These are phyloP conservation scores for Scytalidium lignicola DNA, from an alignment of 2,329 filamentous ascomycete genomes.

Conservation along the genomic window DNA sequence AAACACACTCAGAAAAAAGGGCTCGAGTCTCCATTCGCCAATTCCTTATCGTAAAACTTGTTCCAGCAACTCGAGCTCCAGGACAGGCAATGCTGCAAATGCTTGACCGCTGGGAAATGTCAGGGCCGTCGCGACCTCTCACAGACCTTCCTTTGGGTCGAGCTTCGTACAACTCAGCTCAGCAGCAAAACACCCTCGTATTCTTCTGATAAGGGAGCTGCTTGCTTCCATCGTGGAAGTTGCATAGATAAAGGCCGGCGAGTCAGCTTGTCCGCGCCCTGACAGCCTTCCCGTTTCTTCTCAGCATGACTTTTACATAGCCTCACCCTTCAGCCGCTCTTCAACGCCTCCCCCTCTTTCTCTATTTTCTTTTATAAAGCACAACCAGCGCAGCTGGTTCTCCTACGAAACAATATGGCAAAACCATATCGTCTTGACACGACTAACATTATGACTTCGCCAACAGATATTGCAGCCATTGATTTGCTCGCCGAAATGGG, in stretches of 20 bases:
- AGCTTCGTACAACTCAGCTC: neutral
- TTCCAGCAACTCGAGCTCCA: neutral
- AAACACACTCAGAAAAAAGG: neutral
- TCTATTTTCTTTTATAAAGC: neutral
- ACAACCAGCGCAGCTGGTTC: no score
- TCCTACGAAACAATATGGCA: slow-evolving; percentile 8
- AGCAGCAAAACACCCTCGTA: neutral
- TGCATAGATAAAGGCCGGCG: neutral
- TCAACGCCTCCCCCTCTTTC: neutral
- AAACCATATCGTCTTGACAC: slow-evolving; percentile 19
- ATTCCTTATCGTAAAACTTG: neutral
- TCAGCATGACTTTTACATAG: neutral
- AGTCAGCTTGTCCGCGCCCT: neutral
- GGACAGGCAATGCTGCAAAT: neutral
- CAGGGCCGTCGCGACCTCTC: neutral
- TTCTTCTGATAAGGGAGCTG: neutral
- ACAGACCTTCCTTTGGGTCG: neutral
- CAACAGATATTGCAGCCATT: slow-evolving; percentile 13
- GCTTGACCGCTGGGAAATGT: neutral
- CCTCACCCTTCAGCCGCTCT: neutral
- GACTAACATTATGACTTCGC: slow-evolving; percentile 15
- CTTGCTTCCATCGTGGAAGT: neutral
- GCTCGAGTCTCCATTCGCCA: neutral
- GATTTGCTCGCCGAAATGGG: neutral
- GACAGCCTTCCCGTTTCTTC: neutral